Percentiles rank a stretch among this genome's conserved stretches.
phyloP scores from a whole-genome alignment of 106 monocot species.

The Gastrodia elata region DNA sequence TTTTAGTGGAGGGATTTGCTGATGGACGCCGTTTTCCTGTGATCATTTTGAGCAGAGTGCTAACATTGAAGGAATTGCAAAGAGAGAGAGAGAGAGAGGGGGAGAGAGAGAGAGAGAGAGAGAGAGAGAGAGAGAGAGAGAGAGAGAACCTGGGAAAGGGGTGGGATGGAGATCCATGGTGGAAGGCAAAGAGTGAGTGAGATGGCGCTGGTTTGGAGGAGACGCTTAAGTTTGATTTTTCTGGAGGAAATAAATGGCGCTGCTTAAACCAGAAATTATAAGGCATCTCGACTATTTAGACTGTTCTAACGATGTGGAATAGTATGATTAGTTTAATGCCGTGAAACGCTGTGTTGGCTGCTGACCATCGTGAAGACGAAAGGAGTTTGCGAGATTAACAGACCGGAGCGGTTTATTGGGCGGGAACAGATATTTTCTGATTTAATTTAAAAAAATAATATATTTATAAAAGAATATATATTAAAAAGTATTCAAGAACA shows the following conservation, averaged over 20 bases:
- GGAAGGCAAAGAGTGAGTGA: neutral
- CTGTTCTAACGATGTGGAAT: neutral
- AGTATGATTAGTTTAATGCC: neutral
- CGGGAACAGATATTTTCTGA: neutral
- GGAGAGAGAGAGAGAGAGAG: slow-evolving; percentile 6
- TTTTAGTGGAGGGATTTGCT: slow-evolving; percentile 3
- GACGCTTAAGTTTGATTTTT: slow-evolving; percentile 18
- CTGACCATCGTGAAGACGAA: neutral
- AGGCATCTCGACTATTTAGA: neutral
- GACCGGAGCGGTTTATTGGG: neutral
- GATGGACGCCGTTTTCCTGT: slow-evolving; percentile 18
- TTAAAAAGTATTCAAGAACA: no score
- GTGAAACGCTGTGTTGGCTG: neutral
- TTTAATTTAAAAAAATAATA: no score
- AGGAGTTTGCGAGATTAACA: neutral
- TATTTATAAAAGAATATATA: no score
- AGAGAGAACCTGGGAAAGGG: neutral
- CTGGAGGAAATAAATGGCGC: slow-evolving; percentile 7
- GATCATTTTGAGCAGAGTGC: neutral
- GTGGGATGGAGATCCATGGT: slow-evolving; percentile 33
- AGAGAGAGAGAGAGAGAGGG: neutral
- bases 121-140: slow-evolving; percentile 6
- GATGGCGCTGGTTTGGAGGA: neutral
- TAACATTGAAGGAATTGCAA: no score
- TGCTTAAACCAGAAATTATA: neutral